Conservation (phyloP, 352 stramenopile genomes). For the Globisporangium cylindrosporum region DNA sequence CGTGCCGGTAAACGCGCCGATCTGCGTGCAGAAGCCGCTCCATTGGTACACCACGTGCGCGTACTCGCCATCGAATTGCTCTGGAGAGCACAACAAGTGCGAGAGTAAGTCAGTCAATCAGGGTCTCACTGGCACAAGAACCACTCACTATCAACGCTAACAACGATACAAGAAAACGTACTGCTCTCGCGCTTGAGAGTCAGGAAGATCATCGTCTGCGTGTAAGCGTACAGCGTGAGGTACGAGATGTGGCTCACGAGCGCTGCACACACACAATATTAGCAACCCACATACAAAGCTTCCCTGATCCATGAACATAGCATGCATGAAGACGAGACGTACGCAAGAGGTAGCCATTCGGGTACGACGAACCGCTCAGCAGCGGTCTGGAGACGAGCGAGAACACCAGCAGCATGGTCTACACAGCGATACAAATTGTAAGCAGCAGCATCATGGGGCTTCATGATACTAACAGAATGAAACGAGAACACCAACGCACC, state of each 20-base stretch:
- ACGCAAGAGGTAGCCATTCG: conserved; percentile 53
- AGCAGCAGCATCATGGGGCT: background rate
- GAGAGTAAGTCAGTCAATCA: background rate
- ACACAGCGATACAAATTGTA: background rate
- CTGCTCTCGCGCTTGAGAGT: conserved; percentile 55
- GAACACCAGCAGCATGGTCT: conserved; percentile 46
- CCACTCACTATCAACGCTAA: background rate
- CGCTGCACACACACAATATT: conserved; percentile 19
- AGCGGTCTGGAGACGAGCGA: conserved; percentile 40
- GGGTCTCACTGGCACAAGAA: too few species aligned
- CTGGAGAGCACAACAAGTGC: conserved; percentile 12
- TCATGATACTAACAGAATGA: background rate
- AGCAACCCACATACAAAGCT: background rate
- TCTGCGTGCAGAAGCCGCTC: conserved; percentile 61
- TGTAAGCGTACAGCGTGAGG: conserved; percentile 59
- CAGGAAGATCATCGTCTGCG: conserved; percentile 73
- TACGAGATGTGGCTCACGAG: conserved; percentile 50
- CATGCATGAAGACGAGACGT: too few species aligned
- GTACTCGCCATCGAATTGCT: conserved; percentile 29
- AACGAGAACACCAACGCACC: conserved; percentile 25
- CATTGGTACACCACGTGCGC: conserved; percentile 61
- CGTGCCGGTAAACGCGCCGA: conserved; percentile 59
- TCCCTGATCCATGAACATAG: too few species aligned
- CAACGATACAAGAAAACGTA: conserved; percentile 13
- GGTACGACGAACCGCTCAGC: conserved; percentile 25